phyloP scores from a whole-genome alignment of 768 basidiomycete genomes.

The Tulasnella sp. region DNA sequence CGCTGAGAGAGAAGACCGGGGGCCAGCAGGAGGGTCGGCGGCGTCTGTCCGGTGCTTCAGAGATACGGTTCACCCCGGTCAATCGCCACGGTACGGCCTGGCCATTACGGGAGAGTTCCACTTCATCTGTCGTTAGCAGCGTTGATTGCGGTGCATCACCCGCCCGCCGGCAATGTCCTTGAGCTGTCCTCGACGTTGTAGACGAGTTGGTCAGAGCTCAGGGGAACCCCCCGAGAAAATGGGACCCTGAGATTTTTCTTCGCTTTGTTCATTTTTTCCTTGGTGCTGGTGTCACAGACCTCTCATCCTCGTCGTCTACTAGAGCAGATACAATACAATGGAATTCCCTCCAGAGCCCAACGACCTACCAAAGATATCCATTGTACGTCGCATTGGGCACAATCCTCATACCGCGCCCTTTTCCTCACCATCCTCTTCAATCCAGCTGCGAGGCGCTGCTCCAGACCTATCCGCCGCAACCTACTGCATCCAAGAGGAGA shows the following conservation, averaged over 20 bases:
- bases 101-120: background rate
- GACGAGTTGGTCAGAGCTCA: background rate
- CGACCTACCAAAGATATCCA: constrained; percentile 36
- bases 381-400: constrained; percentile 21
- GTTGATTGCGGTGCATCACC: background rate
- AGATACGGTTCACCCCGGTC: background rate
- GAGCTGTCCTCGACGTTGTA: background rate
- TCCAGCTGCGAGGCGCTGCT: constrained; percentile 79
- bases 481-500: constrained; percentile 89
- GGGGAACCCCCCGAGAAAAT: background rate
- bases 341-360: constrained; percentile 29
- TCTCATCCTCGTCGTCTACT: background rate
- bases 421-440: background rate
- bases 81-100: background rate
- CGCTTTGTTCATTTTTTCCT: constrained; percentile 14
- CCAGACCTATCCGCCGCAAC: constrained; percentile 86
- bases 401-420: background rate
- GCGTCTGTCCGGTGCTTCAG: background rate
- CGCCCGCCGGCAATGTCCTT: background rate
- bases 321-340: constrained; percentile 27
- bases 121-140: background rate
- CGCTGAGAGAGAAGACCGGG: background rate
- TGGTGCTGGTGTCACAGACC: background rate
- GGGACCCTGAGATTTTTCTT: background rate
- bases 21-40: too few relatives aligned